Evolutionary conservation across 148 eudicot species (phyloP).

Genomic region (Amaranthus palmeri): DNA sequence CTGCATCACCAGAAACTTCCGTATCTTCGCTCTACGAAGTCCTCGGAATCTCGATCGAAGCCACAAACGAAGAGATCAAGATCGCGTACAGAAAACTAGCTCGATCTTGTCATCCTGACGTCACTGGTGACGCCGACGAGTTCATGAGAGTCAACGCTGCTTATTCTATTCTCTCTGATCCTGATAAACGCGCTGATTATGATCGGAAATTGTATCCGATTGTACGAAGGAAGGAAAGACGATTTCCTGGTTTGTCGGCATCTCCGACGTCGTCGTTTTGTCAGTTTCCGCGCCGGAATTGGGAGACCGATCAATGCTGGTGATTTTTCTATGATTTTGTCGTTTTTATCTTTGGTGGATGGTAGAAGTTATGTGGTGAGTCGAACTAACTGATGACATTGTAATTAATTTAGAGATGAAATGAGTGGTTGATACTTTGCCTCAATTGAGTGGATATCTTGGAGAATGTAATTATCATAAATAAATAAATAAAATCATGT

Average conservation of each 20-base stretch:
- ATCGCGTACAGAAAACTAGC: constrained; percentile 62
- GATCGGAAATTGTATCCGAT: constrained; percentile 33
- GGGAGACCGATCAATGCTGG: constrained; percentile 34
- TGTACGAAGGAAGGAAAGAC: background rate
- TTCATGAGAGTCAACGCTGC: constrained; percentile 56
- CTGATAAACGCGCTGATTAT: constrained; percentile 56
- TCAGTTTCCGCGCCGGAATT: constrained; percentile 16
- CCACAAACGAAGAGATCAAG: constrained; percentile 52
- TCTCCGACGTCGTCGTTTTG: constrained; percentile 20
- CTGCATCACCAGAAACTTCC: constrained; percentile 14
- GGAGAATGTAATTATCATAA: background rate
- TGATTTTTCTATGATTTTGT: background rate
- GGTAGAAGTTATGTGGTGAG: background rate
- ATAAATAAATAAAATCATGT: no score
- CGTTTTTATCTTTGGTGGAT: background rate
- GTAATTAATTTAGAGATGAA: background rate
- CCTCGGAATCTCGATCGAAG: constrained; percentile 42
- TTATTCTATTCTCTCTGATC: constrained; percentile 60
- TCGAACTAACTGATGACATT: background rate
- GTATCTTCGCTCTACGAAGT: constrained; percentile 42
- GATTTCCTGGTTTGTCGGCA: constrained; percentile 6
- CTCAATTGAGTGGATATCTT: background rate
- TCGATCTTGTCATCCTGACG: constrained; percentile 62
- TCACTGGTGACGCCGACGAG: constrained; percentile 28
- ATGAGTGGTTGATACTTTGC: background rate